Evolutionary conservation across 179 eudicot species (phyloP).

Genomic region (Beta macrorhiza): DNA sequence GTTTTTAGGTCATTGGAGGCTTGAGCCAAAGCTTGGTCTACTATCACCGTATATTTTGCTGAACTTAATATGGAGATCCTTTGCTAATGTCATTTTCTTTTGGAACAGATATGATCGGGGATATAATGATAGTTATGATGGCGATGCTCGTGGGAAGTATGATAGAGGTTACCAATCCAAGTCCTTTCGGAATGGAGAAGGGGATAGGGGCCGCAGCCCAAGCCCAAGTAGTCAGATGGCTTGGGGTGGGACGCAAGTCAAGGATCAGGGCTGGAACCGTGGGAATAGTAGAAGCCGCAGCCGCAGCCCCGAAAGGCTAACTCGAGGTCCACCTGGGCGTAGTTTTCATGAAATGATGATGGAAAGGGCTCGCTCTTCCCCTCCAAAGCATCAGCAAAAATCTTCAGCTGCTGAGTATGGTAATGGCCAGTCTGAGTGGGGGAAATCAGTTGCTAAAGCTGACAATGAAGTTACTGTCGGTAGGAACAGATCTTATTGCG

Average conservation of each 20-base stretch:
- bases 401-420: slow-evolving; percentile 1
- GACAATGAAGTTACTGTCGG: neutral
- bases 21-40: neutral
- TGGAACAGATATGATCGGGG: slow-evolving; percentile 28
- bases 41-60: no score
- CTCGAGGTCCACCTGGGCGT: slow-evolving; percentile 32
- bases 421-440: slow-evolving; percentile 7
- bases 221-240: slow-evolving; percentile 41
- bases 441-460: slow-evolving; percentile 3
- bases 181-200: slow-evolving; percentile 12
- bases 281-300: slow-evolving; percentile 43
- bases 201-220: slow-evolving; percentile 40
- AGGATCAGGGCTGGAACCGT: slow-evolving; percentile 38
- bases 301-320: slow-evolving; percentile 49
- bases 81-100: neutral
- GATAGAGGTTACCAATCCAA: slow-evolving; percentile 41
- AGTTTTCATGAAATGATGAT: slow-evolving; percentile 66
- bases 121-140: slow-evolving; percentile 29
- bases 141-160: slow-evolving; percentile 36
- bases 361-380: slow-evolving; percentile 35
- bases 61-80: no score
- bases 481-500: neutral
- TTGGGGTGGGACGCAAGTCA: slow-evolving; percentile 33
- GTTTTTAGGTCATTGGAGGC: neutral
- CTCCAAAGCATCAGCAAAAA: slow-evolving; percentile 11